These are phyloP conservation scores for Tricholoma matsutake DNA, from an alignment of 768 basidiomycete genomes.

Conservation along the genomic window DNA sequence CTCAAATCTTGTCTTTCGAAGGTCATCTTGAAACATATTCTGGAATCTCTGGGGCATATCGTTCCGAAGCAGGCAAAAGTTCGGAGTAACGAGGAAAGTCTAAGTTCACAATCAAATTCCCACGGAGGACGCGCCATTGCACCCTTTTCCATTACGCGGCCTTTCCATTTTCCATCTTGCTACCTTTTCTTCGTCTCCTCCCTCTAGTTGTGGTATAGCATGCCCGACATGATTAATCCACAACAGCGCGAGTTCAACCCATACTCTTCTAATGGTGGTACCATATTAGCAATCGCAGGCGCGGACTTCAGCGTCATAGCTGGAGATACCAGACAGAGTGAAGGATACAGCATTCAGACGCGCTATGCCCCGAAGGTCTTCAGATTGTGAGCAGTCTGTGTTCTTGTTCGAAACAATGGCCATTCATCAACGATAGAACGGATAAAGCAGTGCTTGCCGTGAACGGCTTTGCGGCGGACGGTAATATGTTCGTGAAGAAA, in stretches of 20 bases:
- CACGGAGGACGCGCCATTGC: conserved; percentile 38
- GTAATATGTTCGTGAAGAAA: conserved; percentile 96
- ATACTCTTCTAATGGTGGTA: conserved; percentile 92
- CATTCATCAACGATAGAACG: conserved; percentile 50
- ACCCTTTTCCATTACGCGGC: conserved; percentile 30
- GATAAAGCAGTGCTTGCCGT: conserved; percentile 92
- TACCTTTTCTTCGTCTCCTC: too few species aligned
- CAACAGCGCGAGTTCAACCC: conserved; percentile 77
- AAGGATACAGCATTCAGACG: conserved; percentile 98
- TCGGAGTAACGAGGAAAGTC: conserved; percentile 29
- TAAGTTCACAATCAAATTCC: conserved; percentile 25
- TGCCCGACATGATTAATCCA: conserved; percentile 39
- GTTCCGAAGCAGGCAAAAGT: conserved; percentile 30
- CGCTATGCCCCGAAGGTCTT: conserved; percentile 96
- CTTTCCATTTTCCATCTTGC: conserved; percentile 14
- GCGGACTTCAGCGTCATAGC: conserved; percentile 93
- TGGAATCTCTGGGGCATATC: background rate
- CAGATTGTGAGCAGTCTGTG: conserved; percentile 62
- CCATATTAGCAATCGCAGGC: conserved; percentile 94
- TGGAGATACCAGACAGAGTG: conserved; percentile 93
- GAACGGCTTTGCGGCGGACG: conserved; percentile 97
- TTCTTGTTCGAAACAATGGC: conserved; percentile 4
- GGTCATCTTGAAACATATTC: too few species aligned
- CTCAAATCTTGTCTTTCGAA: background rate
- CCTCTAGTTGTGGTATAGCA: conserved; percentile 12